Evolutionary conservation across 495 filamentous ascomycete genomes (phyloP).

Genomic region (Aspergillus conjunctus): DNA sequence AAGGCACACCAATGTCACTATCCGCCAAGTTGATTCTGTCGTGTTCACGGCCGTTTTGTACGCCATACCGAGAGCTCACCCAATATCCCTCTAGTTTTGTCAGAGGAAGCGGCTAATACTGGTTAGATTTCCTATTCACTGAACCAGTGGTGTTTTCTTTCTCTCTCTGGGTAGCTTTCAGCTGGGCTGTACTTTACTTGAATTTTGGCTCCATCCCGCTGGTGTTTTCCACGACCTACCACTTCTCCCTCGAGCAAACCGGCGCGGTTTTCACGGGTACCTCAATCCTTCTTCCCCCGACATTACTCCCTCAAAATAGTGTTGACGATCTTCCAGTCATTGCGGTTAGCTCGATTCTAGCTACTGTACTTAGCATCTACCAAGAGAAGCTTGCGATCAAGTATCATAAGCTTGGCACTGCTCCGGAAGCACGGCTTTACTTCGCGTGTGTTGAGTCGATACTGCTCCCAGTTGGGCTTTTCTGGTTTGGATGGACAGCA

Average conservation of each 20-base stretch:
- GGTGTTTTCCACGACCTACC: conserved; percentile 70
- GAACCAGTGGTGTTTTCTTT: conserved; percentile 96
- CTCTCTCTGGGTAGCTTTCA: conserved; percentile 85
- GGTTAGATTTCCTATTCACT: conserved; percentile 70
- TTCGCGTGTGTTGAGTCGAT: conserved; percentile 74
- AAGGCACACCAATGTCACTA: too few relatives aligned
- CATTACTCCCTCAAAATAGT: not conserved
- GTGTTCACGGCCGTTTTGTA: not conserved
- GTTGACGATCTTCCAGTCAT: conserved; percentile 49
- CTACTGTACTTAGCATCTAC: conserved; percentile 72
- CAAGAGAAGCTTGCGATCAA: conserved; percentile 59
- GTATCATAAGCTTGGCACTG: conserved; percentile 47
- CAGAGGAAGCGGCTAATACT: not conserved
- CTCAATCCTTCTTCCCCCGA: not conserved
- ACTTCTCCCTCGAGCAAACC: conserved; percentile 65
- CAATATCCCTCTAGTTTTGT: too few relatives aligned
- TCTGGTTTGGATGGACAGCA: conserved; percentile 80
- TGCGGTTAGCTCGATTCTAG: conserved; percentile 65
- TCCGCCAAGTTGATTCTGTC: too few relatives aligned
- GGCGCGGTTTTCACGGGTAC: conserved; percentile 68
- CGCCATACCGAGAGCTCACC: too few relatives aligned
- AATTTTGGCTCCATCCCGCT: conserved; percentile 77
- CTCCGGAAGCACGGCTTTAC: conserved; percentile 79
- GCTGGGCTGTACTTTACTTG: conserved; percentile 87
- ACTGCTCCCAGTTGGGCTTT: conserved; percentile 71